phyloP scores from a whole-genome alignment of 805 yeast species.

The Metschnikowia anglica region DNA sequence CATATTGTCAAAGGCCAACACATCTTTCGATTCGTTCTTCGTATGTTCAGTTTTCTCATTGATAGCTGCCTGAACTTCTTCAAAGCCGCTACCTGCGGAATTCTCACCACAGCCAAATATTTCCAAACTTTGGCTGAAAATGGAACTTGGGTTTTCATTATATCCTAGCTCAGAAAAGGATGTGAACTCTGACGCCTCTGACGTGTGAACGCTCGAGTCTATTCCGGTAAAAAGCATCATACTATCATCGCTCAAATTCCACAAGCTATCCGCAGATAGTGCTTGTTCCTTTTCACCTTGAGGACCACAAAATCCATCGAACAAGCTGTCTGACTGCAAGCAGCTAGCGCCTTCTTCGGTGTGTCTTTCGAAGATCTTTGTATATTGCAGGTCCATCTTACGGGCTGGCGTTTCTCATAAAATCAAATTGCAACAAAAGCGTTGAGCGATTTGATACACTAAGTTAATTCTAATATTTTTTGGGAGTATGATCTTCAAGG shows the following conservation, averaged over 20 bases:
- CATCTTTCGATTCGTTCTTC: background rate
- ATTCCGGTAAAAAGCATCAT: constrained; percentile 5
- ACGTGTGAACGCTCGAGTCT: constrained; percentile 5
- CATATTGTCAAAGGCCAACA: background rate
- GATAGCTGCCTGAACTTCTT: background rate
- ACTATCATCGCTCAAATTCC: constrained; percentile 9
- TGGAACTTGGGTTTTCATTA: constrained; percentile 6
- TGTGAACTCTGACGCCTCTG: constrained; percentile 10
- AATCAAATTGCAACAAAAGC: too few species aligned
- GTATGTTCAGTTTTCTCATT: background rate
- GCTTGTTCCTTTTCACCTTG: constrained; percentile 1
- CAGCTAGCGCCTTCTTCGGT: constrained; percentile 1
- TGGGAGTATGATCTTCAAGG: background rate
- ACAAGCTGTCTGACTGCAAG: constrained; percentile 3
- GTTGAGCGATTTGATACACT: too few species aligned
- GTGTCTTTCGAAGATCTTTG: constrained; percentile 1
- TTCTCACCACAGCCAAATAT: background rate
- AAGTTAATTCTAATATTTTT: background rate
- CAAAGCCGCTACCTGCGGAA: background rate
- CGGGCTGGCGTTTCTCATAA: background rate
- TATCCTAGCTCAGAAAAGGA: constrained; percentile 4
- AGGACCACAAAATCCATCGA: constrained; percentile 3
- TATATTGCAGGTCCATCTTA: constrained; percentile 4
- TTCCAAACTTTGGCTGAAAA: constrained; percentile 7
- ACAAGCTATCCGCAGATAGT: constrained; percentile 5